Evolutionary conservation across 2,329 filamentous ascomycete species (phyloP).

Genomic region (Zalaria sp.): DNA sequence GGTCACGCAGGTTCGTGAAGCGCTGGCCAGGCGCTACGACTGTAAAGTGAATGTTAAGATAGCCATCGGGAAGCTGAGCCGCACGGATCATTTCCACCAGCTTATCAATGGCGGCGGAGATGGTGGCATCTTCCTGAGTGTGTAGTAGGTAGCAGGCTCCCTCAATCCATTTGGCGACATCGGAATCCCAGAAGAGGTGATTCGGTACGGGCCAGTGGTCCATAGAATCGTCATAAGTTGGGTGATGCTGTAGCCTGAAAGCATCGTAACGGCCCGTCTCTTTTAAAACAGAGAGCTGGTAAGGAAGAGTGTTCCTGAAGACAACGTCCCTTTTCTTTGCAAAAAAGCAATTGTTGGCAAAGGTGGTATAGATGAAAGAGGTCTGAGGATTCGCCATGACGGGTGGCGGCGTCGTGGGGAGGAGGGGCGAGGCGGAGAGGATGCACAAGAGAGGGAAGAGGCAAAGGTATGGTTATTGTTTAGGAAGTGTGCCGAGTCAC

Average conservation of each 20-base stretch:
- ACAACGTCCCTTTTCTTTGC: constrained; percentile 25
- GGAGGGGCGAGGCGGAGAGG: too few species aligned
- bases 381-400: constrained; percentile 28
- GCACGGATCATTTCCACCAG: constrained; percentile 42
- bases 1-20: constrained; percentile 45
- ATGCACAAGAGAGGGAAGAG: too few species aligned
- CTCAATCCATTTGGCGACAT: constrained; percentile 49
- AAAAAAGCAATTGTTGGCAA: constrained; percentile 19
- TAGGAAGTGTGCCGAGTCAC: too few species aligned
- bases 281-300: constrained; percentile 40
- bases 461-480: too few species aligned
- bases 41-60: constrained; percentile 49
- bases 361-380: constrained; percentile 21
- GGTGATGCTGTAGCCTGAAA: constrained; percentile 44
- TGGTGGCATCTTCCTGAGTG: constrained; percentile 27
- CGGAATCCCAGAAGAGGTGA: constrained; percentile 41
- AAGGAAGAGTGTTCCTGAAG: constrained; percentile 30
- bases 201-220: constrained; percentile 42
- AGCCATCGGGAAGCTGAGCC: constrained; percentile 47
- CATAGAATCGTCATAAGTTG: constrained; percentile 35
- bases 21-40: constrained; percentile 41
- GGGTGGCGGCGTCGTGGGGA: too few species aligned
- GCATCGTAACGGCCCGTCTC: constrained; percentile 39
- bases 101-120: constrained; percentile 39
- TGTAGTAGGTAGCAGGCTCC: constrained; percentile 43